These are phyloP conservation scores for Phytophthora meadii DNA, from an alignment of 352 stramenopile genomes.

Conservation along the genomic window DNA sequence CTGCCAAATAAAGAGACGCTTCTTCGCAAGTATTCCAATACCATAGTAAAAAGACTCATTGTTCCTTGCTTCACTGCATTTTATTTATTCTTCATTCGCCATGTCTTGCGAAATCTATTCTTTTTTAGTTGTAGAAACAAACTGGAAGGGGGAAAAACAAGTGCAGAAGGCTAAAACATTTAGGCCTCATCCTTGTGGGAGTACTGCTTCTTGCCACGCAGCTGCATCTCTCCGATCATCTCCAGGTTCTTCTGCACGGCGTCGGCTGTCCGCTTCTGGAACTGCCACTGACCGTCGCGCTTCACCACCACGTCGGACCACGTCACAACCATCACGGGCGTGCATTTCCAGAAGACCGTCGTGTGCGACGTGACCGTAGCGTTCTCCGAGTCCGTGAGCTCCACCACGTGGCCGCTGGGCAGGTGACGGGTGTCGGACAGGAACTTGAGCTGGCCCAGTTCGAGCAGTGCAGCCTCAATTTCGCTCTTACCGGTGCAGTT, in stretches of 20 bases:
- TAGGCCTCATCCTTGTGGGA: slow-evolving; percentile 64
- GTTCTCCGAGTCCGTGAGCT: slow-evolving; percentile 59
- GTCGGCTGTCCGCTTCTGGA: slow-evolving; percentile 73
- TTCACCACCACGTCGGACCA: slow-evolving; percentile 84
- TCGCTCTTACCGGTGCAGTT: slow-evolving; percentile 65
- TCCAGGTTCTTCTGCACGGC: slow-evolving; percentile 90
- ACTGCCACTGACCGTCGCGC: slow-evolving; percentile 75
- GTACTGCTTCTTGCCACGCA: slow-evolving; percentile 91
- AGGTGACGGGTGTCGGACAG: slow-evolving; percentile 83
- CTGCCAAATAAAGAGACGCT: slow-evolving; percentile 17
- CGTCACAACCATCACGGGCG: slow-evolving; percentile 84
- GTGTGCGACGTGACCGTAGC: slow-evolving; percentile 68
- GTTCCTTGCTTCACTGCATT: slow-evolving; percentile 24
- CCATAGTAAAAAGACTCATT: background rate
- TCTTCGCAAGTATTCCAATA: slow-evolving; percentile 1
- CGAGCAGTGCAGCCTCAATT: slow-evolving; percentile 75
- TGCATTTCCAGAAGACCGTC: slow-evolving; percentile 88
- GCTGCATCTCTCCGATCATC: slow-evolving; percentile 90
- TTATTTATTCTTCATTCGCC: slow-evolving; percentile 28
- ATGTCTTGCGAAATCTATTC: slow-evolving; percentile 18
- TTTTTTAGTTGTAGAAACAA: slow-evolving; percentile 16
- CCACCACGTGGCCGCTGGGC: slow-evolving; percentile 81
- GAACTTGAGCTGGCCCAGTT: slow-evolving; percentile 81
- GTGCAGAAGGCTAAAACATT: background rate
- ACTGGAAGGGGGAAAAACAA: slow-evolving; percentile 6